phyloP scores from a whole-genome alignment of 352 stramenopile species.

The Phytophthora fragariaefolia region DNA sequence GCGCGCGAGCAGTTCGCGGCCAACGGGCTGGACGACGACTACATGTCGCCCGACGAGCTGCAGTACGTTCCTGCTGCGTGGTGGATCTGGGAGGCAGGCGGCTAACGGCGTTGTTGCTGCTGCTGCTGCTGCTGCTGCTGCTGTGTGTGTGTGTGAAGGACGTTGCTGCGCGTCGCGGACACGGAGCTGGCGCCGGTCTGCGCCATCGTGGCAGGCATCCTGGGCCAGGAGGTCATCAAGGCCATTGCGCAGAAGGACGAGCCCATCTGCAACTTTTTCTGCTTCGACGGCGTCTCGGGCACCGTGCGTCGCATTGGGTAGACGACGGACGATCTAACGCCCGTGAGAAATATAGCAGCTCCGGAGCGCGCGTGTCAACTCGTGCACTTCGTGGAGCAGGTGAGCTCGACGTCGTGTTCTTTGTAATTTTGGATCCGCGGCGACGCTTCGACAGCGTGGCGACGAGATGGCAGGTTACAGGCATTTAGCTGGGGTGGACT shows the following conservation, averaged over 20 bases:
- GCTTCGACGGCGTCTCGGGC: slow-evolving; percentile 87
- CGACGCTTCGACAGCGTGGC: neutral
- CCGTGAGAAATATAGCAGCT: slow-evolving; percentile 18
- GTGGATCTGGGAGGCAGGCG: no score
- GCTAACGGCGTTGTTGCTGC: no score
- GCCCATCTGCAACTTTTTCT: slow-evolving; percentile 96
- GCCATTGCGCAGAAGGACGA: slow-evolving; percentile 96
- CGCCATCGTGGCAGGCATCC: slow-evolving; percentile 95
- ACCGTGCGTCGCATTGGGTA: slow-evolving; percentile 70
- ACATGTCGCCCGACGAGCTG: slow-evolving; percentile 63
- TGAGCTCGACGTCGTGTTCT: neutral
- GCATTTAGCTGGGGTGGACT: neutral
- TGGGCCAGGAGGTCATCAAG: slow-evolving; percentile 99
- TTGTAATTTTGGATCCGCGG: neutral
- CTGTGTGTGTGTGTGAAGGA: slow-evolving; percentile 21
- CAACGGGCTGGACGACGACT: slow-evolving; percentile 69
- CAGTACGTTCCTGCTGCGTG: no score
- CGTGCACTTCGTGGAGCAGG: neutral
- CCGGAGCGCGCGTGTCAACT: neutral
- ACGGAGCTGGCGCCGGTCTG: slow-evolving; percentile 92
- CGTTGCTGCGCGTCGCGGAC: slow-evolving; percentile 49
- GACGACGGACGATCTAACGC: neutral
- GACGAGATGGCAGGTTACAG: neutral
- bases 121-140: neutral
- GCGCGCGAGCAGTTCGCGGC: slow-evolving; percentile 50